Conservation (phyloP, 768 basidiomycete genomes). For the Ramaria rubella region DNA sequence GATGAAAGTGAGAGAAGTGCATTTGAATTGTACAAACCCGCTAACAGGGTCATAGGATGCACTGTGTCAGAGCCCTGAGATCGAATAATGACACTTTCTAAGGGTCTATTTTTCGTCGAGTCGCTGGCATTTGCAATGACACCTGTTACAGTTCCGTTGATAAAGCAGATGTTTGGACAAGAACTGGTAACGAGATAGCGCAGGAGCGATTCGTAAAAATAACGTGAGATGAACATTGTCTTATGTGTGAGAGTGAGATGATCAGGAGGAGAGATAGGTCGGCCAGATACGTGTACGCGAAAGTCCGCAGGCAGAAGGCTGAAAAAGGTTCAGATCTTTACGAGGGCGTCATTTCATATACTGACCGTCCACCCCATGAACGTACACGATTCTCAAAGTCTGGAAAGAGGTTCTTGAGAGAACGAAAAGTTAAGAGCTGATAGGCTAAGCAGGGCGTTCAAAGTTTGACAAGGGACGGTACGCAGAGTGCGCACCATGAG, state of each 20-base stretch:
- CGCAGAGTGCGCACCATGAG: background rate
- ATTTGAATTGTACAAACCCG: slow-evolving; percentile 15
- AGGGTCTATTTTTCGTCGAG: background rate
- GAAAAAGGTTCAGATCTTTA: background rate
- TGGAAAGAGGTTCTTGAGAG: slow-evolving; percentile 17
- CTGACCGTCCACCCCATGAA: background rate
- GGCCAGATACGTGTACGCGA: background rate
- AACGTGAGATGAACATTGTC: background rate
- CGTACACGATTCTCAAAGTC: slow-evolving; percentile 13
- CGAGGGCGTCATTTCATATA: background rate
- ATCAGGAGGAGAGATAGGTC: background rate
- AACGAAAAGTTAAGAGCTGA: slow-evolving; percentile 14
- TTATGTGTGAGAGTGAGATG: background rate
- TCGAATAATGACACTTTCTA: background rate
- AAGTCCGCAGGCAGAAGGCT: background rate
- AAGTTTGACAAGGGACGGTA: background rate
- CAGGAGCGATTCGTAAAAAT: slow-evolving; percentile 25
- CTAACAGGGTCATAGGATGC: slow-evolving; percentile 16
- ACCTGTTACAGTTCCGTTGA: slow-evolving; percentile 26
- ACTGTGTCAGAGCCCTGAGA: background rate
- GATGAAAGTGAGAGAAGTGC: background rate
- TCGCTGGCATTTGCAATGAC: slow-evolving; percentile 14
- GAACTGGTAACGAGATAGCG: slow-evolving; percentile 21
- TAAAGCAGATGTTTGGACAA: slow-evolving; percentile 17
- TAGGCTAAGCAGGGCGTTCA: slow-evolving; percentile 9